phyloP scores from a whole-genome alignment of 148 eudicot genomes.

The Polygonum maritimum region DNA sequence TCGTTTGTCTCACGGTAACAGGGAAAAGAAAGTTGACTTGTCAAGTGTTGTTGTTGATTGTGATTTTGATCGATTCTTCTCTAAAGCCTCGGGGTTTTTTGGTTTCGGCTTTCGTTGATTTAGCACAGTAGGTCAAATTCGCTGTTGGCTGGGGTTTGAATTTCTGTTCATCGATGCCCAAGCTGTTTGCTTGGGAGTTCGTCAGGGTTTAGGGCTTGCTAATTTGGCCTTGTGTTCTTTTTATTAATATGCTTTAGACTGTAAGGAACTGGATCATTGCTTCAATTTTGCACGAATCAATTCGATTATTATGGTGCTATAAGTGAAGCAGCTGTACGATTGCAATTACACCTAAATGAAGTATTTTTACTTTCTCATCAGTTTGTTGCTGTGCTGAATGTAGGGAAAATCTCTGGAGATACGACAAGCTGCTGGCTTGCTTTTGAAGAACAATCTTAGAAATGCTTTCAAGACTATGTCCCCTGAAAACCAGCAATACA shows the following conservation, averaged over 20 bases:
- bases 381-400: not conserved
- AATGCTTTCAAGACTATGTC: slow-evolving; percentile 55
- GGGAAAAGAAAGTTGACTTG: not conserved
- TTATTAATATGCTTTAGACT: not conserved
- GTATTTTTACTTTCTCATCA: not conserved
- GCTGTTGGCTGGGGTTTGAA: not conserved
- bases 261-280: not conserved
- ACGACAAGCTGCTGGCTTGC: slow-evolving; percentile 95
- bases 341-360: not conserved
- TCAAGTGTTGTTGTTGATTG: not conserved
- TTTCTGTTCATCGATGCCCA: not conserved
- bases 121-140: not conserved
- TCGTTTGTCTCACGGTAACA: not conserved
- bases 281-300: not conserved
- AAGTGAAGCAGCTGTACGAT: not conserved
- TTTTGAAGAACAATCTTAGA: slow-evolving; percentile 85
- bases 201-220: not conserved
- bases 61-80: not conserved
- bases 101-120: not conserved
- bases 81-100: not conserved
- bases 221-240: not conserved
- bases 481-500: slow-evolving; percentile 61
- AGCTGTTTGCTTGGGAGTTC: not conserved
- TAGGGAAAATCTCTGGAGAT: slow-evolving; percentile 78
- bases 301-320: not conserved